Conservation (phyloP, 345 rosid species). For the Linum tenue region DNA sequence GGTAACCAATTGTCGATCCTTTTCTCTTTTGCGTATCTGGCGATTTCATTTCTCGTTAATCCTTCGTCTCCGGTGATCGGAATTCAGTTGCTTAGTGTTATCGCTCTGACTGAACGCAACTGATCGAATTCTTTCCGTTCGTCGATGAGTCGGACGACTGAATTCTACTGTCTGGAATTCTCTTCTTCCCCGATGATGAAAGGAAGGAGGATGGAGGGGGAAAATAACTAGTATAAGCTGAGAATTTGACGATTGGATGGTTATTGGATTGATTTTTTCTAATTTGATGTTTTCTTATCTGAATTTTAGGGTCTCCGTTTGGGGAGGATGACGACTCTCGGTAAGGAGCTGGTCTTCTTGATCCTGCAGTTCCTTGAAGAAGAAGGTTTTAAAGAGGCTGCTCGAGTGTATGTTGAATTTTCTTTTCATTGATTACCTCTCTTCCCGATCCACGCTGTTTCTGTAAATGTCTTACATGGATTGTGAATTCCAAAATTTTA, state of each 20-base stretch:
- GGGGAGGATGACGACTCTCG: conserved; percentile 23
- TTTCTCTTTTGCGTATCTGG: too few relatives aligned
- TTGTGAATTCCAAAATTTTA: not conserved
- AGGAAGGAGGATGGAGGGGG: too few relatives aligned
- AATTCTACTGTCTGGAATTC: not conserved
- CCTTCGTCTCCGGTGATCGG: too few relatives aligned
- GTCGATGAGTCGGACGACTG: too few relatives aligned
- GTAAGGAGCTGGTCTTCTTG: conserved; percentile 26
- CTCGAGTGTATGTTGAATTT: conserved; percentile 17
- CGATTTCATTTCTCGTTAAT: too few relatives aligned
- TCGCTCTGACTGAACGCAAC: too few relatives aligned
- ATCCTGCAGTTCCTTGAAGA: conserved; percentile 37
- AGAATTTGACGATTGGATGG: not conserved
- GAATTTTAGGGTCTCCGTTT: too few relatives aligned
- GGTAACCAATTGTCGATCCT: too few relatives aligned
- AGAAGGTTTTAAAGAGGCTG: conserved; percentile 31
- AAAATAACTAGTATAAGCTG: too few relatives aligned
- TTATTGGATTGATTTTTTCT: not conserved
- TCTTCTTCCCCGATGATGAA: too few relatives aligned
- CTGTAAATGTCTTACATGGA: not conserved
- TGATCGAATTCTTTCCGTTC: too few relatives aligned
- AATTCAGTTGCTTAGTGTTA: too few relatives aligned
- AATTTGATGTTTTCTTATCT: not conserved
- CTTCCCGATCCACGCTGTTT: not conserved
- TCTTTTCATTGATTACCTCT: not conserved